A percentile compares a stretch with the other conserved stretches of the same genome.
phyloP scores from a whole-genome alignment of 164 flowering plant genomes.

The Saururus chinensis region DNA sequence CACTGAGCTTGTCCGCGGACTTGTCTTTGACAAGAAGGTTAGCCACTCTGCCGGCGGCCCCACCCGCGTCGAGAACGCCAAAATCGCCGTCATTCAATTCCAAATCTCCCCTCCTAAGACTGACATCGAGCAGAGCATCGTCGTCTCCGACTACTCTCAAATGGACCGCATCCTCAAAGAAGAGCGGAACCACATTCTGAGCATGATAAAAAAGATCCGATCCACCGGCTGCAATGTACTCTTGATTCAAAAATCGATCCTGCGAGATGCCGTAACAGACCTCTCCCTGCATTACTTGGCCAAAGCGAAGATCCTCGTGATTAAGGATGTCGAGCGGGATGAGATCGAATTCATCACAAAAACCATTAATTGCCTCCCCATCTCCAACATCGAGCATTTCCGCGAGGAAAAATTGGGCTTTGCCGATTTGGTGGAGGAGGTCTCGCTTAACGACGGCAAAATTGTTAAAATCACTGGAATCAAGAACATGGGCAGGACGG shows the following conservation, averaged over 20 bases:
- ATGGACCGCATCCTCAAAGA: conserved; percentile 96
- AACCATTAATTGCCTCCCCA: conserved; percentile 87
- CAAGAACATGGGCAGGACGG: conserved; percentile 86
- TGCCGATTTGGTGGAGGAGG: conserved; percentile 90
- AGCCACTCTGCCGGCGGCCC: conserved; percentile 87
- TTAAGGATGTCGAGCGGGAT: conserved; percentile 91
- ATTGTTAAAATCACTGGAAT: conserved; percentile 86
- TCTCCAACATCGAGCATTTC: conserved; percentile 92
- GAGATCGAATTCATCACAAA: conserved; percentile 94
- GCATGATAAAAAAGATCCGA: conserved; percentile 89
- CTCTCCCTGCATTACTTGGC: conserved; percentile 86
- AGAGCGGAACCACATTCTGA: conserved; percentile 81
- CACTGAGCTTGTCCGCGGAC: conserved; percentile 66
- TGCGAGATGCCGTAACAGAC: conserved; percentile 89
- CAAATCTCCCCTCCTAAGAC: conserved; percentile 96
- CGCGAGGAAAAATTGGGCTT: conserved; percentile 76
- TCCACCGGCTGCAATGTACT: conserved; percentile 80
- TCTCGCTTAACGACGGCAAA: conserved; percentile 82
- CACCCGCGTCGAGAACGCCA: conserved; percentile 75
- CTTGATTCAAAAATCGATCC: conserved; percentile 83
- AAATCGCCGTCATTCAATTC: conserved; percentile 84
- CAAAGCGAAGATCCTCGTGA: conserved; percentile 82
- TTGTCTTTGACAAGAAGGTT: conserved; percentile 86
- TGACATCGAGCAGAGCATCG: conserved; percentile 89
- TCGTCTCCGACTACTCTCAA: conserved; percentile 84